Percentiles rank a stretch among this genome's conserved stretches.
phyloP scores from a whole-genome alignment of 441 rosid genomes.

The Rhodomyrtus psidioides region DNA sequence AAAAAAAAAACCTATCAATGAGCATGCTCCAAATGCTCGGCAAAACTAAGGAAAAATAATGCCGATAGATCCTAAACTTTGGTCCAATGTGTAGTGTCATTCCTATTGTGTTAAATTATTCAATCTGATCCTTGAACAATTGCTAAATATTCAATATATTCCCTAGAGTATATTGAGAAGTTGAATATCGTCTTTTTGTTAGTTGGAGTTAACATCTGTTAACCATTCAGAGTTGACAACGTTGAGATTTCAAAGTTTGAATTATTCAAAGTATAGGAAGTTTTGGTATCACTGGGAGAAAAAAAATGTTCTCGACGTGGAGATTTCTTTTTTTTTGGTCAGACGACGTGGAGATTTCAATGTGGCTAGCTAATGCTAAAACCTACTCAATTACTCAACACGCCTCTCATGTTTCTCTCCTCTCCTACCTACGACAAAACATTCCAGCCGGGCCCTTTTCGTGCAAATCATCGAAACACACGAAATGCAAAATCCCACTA shows the following conservation, averaged over 20 bases:
- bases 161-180: too few relatives aligned
- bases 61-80: too few relatives aligned
- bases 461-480: not conserved
- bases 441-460: not conserved
- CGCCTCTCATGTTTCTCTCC: not conserved
- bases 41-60: too few relatives aligned
- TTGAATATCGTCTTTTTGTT: too few relatives aligned
- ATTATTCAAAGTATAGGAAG: not conserved
- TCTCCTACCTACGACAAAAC: not conserved
- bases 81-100: too few relatives aligned
- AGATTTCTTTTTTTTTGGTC: too few relatives aligned
- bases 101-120: fast-evolving
- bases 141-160: too few relatives aligned
- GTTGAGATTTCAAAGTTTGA: too few relatives aligned
- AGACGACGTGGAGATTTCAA: not conserved
- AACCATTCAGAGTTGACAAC: too few relatives aligned
- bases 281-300: not conserved
- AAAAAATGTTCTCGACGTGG: not conserved
- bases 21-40: not conserved
- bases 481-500: not conserved
- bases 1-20: not conserved
- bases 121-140: too few relatives aligned
- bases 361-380: not conserved
- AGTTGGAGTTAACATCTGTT: too few relatives aligned
- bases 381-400: not conserved